Conservation (phyloP, 371 early-diverging fungal genomes). For the Actinomucor elegans region DNA sequence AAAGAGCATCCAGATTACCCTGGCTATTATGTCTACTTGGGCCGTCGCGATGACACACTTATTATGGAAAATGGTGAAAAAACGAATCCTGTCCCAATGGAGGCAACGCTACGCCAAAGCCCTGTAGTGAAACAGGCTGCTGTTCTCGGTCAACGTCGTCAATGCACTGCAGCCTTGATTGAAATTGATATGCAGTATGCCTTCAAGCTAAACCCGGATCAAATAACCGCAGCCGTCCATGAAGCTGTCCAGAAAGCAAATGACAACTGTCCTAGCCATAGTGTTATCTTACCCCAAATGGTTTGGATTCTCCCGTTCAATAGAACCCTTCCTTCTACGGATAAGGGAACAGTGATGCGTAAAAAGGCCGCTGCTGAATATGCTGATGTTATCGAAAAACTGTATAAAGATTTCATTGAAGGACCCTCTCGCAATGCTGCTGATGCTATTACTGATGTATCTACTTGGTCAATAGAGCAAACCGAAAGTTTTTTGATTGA, state of each 20-base stretch:
- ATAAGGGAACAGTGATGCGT: constrained; percentile 21
- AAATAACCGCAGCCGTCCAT: constrained; percentile 21
- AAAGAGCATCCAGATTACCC: constrained; percentile 16
- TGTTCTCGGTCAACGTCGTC: constrained; percentile 34
- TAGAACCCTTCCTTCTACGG: constrained; percentile 9
- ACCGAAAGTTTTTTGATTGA: not conserved
- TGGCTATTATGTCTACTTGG: constrained; percentile 27
- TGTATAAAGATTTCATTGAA: constrained; percentile 28
- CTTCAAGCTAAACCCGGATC: constrained; percentile 13
- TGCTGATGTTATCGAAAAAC: constrained; percentile 22
- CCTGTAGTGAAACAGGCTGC: constrained; percentile 23
- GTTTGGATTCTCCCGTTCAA: constrained; percentile 17
- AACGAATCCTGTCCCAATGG: constrained; percentile 46
- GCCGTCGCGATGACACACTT: constrained; percentile 41
- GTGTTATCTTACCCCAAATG: constrained; percentile 34
- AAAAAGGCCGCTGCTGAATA: constrained; percentile 17
- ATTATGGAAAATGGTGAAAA: constrained; percentile 49
- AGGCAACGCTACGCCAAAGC: constrained; percentile 20
- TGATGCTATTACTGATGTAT: not conserved
- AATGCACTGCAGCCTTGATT: constrained; percentile 32
- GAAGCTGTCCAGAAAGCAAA: constrained; percentile 38
- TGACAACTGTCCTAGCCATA: constrained; percentile 34
- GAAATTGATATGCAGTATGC: constrained; percentile 22
- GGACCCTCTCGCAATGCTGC: not conserved
- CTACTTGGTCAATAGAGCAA: too few species aligned